Percentiles rank a stretch among this genome's conserved stretches.
Conservation (phyloP, 768 basidiomycete species). For the Lactarius psammicola region DNA sequence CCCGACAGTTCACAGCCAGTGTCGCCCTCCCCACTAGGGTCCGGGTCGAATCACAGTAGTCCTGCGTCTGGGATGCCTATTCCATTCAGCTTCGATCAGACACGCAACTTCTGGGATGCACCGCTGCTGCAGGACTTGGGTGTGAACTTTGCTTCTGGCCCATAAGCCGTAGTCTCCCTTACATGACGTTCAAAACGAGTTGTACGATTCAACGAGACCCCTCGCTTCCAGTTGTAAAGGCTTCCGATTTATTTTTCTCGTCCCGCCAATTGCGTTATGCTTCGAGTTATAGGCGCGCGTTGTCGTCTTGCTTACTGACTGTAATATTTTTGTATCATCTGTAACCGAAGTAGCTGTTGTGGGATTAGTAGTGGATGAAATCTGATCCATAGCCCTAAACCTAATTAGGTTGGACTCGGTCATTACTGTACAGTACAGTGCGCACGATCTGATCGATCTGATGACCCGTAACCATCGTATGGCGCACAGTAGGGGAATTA, state of each 20-base stretch:
- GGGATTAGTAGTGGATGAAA: not conserved
- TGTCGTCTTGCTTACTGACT: constrained; percentile 1
- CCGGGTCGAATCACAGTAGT: constrained; percentile 26
- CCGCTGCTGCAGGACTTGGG: constrained; percentile 18
- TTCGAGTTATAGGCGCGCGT: not conserved
- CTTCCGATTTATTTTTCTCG: not conserved
- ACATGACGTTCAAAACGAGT: not conserved
- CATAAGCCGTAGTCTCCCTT: not conserved
- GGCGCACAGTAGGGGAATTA: not conserved
- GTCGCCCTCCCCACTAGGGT: constrained; percentile 27
- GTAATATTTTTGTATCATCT: constrained; percentile 11
- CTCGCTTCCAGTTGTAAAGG: not conserved
- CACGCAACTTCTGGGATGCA: constrained; percentile 25
- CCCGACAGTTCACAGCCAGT: constrained; percentile 16
- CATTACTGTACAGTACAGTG: not conserved
- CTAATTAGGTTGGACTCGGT: not conserved
- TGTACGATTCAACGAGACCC: not conserved
- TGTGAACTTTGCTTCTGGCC: constrained; percentile 8
- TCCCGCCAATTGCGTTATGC: not conserved
- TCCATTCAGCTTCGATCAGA: constrained; percentile 29
- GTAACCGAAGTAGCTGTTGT: not conserved
- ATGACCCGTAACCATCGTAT: not conserved
- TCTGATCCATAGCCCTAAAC: not conserved
- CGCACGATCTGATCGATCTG: too few species aligned
- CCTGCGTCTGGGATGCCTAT: constrained; percentile 27